Percentiles rank a stretch among this genome's conserved stretches.
Evolutionary conservation across 1,284 basidiomycete genomes (phyloP).

Genomic region (Cystobasidium sp.): DNA sequence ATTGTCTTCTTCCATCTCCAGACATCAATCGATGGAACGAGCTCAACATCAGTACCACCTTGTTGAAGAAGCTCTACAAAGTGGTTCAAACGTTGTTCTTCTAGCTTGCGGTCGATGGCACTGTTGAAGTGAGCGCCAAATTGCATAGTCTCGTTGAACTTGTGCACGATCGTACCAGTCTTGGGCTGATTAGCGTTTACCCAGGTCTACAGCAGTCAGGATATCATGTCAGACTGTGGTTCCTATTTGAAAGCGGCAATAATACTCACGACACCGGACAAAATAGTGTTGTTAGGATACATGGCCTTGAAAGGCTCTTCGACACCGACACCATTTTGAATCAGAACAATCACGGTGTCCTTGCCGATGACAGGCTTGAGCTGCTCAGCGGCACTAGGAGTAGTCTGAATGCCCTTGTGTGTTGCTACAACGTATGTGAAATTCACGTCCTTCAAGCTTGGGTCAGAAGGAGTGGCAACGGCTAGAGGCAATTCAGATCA

Average conservation of each 20-base stretch:
- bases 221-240: neutral
- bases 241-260: neutral
- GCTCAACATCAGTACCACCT: conserved; percentile 57
- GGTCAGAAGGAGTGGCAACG: conserved; percentile 56
- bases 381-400: conserved; percentile 56
- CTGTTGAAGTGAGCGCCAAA: conserved; percentile 57
- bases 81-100: conserved; percentile 54
- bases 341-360: conserved; percentile 59
- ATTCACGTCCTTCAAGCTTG: conserved; percentile 52
- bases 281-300: conserved; percentile 59
- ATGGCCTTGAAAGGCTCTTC: conserved; percentile 59
- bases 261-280: conserved; percentile 59
- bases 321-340: conserved; percentile 62
- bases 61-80: conserved; percentile 55
- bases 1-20: conserved; percentile 59
- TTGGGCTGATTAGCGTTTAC: conserved; percentile 53
- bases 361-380: conserved; percentile 54
- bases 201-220: conserved; percentile 56
- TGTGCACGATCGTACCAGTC: conserved; percentile 53
- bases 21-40: conserved; percentile 60
- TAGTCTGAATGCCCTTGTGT: conserved; percentile 58
- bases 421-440: conserved; percentile 57
- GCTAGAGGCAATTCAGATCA: conserved; percentile 33
- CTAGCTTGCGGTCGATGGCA: conserved; percentile 47
- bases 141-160: conserved; percentile 58